Base-by-base conservation (phyloP, 1,284 basidiomycete genomes). In the Trichosporon asahii region DNA sequence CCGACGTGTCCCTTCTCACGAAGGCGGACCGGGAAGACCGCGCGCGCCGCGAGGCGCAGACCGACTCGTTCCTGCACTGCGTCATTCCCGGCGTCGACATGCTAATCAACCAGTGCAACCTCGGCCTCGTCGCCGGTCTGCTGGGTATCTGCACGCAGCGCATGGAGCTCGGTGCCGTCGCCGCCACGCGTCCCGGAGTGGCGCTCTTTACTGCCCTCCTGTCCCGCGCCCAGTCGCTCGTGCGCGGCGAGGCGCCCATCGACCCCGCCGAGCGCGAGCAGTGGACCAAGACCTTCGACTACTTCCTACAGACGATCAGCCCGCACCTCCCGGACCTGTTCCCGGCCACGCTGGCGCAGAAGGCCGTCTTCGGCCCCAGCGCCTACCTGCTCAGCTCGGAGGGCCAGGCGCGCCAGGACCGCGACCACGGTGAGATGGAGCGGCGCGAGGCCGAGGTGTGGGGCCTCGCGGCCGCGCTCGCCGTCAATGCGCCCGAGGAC, bases 121-220 rank as follows among this genome's bases (percentile, higher is more conserved):
- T 99, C 71, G 88, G 92, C 63, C 87, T 98, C 66, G 89, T 98
- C 9, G 90, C 90, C 12, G 97, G 95, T 3, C 87, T 98, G 76
- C 85, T 98, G 69, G 92, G 92, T 2, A 85, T 98, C 64, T 85
- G 97, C 63, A 84, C 95, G 69, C 91, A 95, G 83, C 87, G 92
- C 46, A 93, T 91, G 76, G 88, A 97, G 76, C 87, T 93, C 35
- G 85, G 89, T 15, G 83, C 85, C 61, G 87, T 95, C 63, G 89
- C 91, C 23, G 73, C 76, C 14, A 85, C 93, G 18, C 90, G 89
- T 90, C 94, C 97, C 66, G 97, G 96, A 37, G 86, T 98, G 31
- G 94, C 95, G 8, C 87, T 99, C 66, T 86, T 98, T 72, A 99
- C 95, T 0, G 87, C 97, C 65, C 91, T 99, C 81, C 85, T 99